Base-by-base conservation (phyloP, 768 basidiomycete genomes). In the Chiua virens region DNA sequence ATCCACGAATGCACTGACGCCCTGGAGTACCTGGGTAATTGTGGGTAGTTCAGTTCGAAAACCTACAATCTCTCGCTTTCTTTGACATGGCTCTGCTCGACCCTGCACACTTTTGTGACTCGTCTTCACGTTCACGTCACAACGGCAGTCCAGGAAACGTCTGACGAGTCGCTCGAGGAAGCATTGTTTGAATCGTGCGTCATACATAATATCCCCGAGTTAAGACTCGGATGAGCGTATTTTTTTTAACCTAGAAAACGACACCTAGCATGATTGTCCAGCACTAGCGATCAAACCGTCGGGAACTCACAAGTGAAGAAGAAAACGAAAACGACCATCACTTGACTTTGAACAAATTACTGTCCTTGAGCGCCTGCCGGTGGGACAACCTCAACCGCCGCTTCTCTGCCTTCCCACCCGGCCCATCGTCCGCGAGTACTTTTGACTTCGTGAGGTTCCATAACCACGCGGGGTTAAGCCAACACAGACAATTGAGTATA, bases 391-490 rank as follows among this genome's bases (percentile, higher is more conserved):
- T 73, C 68, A 87, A 72, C 50, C 72, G 71, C 49, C 76, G 71
- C 43, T 82, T 75, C 67, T 80, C 78, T 44, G 75, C 81, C 65
- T 79, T 79, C 20, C 89, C 86, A 18, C 87, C 89, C 1, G 84
- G 87, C 2, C 86, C 86, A 54, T 90, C 87, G 48, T 89, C 86
- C 17, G 77, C 78, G 48, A 78, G 73, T 37, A 76, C 76, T 61
- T 79, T 80, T 5, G 84, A 79, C 52, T 83, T 68, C 18, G 90
- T 71, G 35, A 92, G 63, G 14, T 77, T 83, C 94, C 94, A 97
- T 36, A 97, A 67, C 94, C 94, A 97, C 8, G 80, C 67, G 4
- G 94, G 94, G 66, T 97, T n/a, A n/a, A n/a, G n/a, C n/a, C n/a
- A n/a, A n/a, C n/a, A n/a, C n/a, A n/a, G n/a, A n/a, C n/a, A n/a